phyloP scores from a whole-genome alignment of 768 basidiomycete species.

The Termitomyces sp. region DNA sequence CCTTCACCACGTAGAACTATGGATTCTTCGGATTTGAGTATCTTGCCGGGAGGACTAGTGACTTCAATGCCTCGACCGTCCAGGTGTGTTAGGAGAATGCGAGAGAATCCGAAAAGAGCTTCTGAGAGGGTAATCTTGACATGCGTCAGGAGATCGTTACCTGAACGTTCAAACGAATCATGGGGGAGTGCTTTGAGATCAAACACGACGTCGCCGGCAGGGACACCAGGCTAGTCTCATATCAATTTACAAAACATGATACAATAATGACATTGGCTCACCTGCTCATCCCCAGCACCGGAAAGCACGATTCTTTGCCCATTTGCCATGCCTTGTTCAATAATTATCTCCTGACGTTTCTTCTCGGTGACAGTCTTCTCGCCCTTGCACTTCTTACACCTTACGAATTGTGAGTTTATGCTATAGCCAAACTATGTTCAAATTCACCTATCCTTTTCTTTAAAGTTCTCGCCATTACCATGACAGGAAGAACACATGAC shows the following conservation, averaged over 20 bases:
- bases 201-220: conserved; percentile 90
- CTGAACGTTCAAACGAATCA: conserved; percentile 76
- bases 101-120: conserved; percentile 90
- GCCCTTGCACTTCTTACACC: conserved; percentile 96
- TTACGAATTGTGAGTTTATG: conserved; percentile 21
- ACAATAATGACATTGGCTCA: conserved; percentile 21
- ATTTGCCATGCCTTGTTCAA: conserved; percentile 85
- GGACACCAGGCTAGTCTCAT: conserved; percentile 63
- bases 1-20: conserved; percentile 82
- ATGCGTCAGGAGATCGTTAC: conserved; percentile 73
- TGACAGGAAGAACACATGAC: conserved; percentile 63
- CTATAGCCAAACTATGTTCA: background rate
- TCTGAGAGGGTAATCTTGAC: conserved; percentile 90
- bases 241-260: background rate
- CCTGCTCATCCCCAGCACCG: conserved; percentile 92
- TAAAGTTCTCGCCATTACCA: conserved; percentile 63
- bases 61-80: conserved; percentile 90
- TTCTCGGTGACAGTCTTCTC: conserved; percentile 80
- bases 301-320: conserved; percentile 80
- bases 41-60: conserved; percentile 65
- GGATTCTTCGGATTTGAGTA: conserved; percentile 68
- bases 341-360: conserved; percentile 79
- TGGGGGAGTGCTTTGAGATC: conserved; percentile 65
- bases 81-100: conserved; percentile 85
- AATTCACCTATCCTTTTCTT: conserved; percentile 77